Evolutionary conservation across 768 basidiomycete genomes (phyloP), one percentile per base, ranked within the genome.

Genomic region (Hemileccinum rubropunctum): DNA sequence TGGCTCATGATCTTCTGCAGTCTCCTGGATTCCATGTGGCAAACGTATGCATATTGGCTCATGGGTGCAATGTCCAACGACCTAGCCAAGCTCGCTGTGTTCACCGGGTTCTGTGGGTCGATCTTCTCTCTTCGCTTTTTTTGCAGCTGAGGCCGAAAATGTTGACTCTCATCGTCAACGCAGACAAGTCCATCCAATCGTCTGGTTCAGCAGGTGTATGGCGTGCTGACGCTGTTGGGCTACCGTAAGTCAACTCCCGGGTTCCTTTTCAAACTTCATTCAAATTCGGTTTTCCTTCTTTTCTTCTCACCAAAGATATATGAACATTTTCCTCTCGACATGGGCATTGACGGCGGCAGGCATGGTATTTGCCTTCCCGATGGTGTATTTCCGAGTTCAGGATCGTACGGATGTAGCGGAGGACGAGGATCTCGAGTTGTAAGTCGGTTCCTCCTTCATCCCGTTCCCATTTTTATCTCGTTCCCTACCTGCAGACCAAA

Each of bases 1-100:
- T 76, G 77, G 69, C 69, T 92, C 17, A 88, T 83, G 69, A 78
- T 88, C 49, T 79, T 83, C 64, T 88, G 79, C 59, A 85, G 88
- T n/a, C 56, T 91, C 3, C 75, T 91, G 44, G 91, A 93, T 52
- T 76, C 89, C 1, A 84, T 89, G 81, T 92, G 88, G 88, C 91
- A 92, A 64, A 89, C 86, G 3, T 82, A 81, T 0, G 82, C 82
- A 3, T 90, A 91, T 66, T 90, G 87, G 87, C 75, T 88, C 58
- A 87, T 89, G 80, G 90, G 91, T 27, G 85, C 87, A 13, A 88
- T 93, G 84, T 88, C 87, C 14, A 91, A 92, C 51, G 80, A 90
- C 60, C 81, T 87, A 3, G 78, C 76, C 4, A 89, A 88, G 65
- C 78, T 93, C 18, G 88, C 91, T 0, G 79, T 90, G 63, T 86